Percentiles rank a stretch among this genome's conserved stretches.
phyloP scores from a whole-genome alignment of 2,329 filamentous ascomycete genomes.

The Paecilomyces variotii region DNA sequence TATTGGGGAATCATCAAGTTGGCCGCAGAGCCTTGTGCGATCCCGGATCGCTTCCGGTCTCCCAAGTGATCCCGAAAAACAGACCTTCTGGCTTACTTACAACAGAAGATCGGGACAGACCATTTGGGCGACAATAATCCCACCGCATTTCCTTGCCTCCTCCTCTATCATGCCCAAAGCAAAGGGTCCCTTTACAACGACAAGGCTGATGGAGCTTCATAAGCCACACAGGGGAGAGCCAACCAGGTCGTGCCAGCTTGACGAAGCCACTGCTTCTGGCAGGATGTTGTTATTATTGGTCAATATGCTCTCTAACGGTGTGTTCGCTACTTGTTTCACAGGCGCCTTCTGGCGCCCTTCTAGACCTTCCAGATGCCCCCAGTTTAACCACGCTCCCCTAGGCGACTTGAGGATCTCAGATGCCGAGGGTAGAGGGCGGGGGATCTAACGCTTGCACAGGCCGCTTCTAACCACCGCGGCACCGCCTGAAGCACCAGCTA shows the following conservation, averaged over 20 bases:
- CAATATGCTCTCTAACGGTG: not conserved
- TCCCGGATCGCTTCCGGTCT: not conserved
- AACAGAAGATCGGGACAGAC: not conserved
- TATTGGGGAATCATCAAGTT: not conserved
- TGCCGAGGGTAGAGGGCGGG: not conserved
- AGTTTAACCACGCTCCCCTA: not conserved
- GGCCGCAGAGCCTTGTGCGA: not conserved
- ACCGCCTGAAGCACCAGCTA: not conserved
- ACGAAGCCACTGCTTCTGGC: not conserved
- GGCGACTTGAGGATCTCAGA: not conserved
- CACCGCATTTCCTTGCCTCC: not conserved
- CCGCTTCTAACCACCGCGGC: not conserved
- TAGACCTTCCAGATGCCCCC: not conserved
- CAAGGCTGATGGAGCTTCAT: not conserved
- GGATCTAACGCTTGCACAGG: not conserved
- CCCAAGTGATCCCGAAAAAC: not conserved
- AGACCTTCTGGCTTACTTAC: not conserved
- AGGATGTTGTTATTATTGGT: not conserved
- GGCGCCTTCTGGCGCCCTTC: not conserved
- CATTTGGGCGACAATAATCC: not conserved
- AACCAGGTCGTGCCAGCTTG: not conserved
- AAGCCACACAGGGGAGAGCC: not conserved
- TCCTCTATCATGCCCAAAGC: not conserved
- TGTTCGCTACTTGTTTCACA: not conserved
- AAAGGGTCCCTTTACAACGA: not conserved